A percentile compares a stretch with the other conserved stretches of the same genome.
Conservation (phyloP, 2,329 filamentous ascomycete genomes). For the Microdochium nivale region DNA sequence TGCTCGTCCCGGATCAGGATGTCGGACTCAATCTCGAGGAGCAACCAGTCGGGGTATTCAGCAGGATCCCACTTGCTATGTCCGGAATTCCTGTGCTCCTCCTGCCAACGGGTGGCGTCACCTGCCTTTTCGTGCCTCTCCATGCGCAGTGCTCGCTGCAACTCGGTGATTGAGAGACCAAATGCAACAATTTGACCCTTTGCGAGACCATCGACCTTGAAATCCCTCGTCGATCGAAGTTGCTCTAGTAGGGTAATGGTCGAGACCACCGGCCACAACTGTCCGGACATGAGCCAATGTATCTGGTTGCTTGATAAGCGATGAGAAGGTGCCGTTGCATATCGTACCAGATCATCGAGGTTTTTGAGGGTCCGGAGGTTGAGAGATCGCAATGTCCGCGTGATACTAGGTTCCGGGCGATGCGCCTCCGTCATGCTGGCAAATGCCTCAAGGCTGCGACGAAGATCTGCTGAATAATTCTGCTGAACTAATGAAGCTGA, state of each 20-base stretch:
- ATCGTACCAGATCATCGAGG: not conserved
- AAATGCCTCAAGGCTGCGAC: constrained; percentile 15
- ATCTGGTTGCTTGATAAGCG: constrained; percentile 9
- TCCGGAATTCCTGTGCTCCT: constrained; percentile 37
- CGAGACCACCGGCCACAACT: constrained; percentile 37
- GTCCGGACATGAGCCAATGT: constrained; percentile 30
- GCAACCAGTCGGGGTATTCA: constrained; percentile 50
- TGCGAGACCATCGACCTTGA: constrained; percentile 22
- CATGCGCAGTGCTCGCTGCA: constrained; percentile 37
- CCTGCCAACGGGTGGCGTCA: constrained; percentile 18
- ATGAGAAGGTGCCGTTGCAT: not conserved
- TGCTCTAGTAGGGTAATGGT: constrained; percentile 34
- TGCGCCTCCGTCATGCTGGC: not conserved
- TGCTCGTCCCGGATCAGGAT: constrained; percentile 54
- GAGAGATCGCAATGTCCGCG: constrained; percentile 1
- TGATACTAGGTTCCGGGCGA: not conserved
- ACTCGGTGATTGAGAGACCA: constrained; percentile 30
- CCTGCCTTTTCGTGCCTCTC: constrained; percentile 16
- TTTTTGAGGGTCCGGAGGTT: constrained; percentile 3
- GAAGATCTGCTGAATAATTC: constrained; percentile 24
- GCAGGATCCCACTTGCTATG: constrained; percentile 50
- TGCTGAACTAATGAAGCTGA: constrained; percentile 24
- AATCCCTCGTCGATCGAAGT: constrained; percentile 24
- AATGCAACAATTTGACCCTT: constrained; percentile 31
- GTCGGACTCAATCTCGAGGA: constrained; percentile 58